These are phyloP conservation scores for Penicillium longicatenatum DNA, from an alignment of 495 filamentous ascomycete genomes.

Conservation along the genomic window DNA sequence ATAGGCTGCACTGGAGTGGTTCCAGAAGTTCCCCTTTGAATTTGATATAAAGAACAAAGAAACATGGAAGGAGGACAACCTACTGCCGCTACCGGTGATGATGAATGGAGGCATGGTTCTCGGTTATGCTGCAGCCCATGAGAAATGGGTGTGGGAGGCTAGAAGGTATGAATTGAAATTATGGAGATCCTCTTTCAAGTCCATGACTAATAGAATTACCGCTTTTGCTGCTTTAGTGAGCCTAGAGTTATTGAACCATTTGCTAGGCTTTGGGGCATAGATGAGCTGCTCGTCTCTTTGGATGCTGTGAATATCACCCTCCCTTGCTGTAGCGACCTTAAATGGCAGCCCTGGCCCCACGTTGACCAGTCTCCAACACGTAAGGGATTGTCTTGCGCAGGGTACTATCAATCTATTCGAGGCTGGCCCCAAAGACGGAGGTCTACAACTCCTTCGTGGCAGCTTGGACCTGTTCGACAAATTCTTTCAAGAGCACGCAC, in stretches of 20 bases:
- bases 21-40: constrained; percentile 5
- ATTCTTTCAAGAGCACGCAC: constrained; percentile 6
- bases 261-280: constrained; percentile 32
- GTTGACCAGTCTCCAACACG: constrained; percentile 30
- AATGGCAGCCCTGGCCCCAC: constrained; percentile 30
- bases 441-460: constrained; percentile 17
- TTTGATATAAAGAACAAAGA: constrained; percentile 2
- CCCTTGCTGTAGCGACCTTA: constrained; percentile 16
- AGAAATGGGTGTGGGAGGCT: constrained; percentile 12
- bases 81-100: constrained; percentile 5
- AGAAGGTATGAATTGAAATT: neutral
- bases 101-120: constrained; percentile 1
- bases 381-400: constrained; percentile 30
- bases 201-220: neutral
- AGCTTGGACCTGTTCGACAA: neutral
- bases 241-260: constrained; percentile 10
- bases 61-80: constrained; percentile 8
- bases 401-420: constrained; percentile 38
- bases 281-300: constrained; percentile 36
- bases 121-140: constrained; percentile 1
- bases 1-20: constrained; percentile 7
- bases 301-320: constrained; percentile 26
- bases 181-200: neutral
- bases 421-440: constrained; percentile 25
- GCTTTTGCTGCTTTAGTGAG: neutral